These are phyloP conservation scores for Fusarium irregulare DNA, from an alignment of 2,329 filamentous ascomycete species.

Conservation along the genomic window DNA sequence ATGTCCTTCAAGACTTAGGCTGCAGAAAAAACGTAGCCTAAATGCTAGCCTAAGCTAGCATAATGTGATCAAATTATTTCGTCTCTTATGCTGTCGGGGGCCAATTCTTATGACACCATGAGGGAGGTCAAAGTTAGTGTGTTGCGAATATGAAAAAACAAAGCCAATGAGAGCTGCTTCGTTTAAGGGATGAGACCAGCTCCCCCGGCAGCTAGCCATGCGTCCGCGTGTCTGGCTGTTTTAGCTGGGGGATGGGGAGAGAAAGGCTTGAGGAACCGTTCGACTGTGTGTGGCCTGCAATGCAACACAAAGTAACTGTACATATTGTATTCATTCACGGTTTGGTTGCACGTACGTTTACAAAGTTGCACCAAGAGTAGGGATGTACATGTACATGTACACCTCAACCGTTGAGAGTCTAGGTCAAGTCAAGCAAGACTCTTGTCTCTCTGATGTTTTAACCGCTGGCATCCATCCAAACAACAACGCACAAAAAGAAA, in stretches of 20 bases:
- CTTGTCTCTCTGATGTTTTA: conserved; percentile 11
- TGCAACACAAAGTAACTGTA: conserved; percentile 30
- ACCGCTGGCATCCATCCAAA: conserved; percentile 16
- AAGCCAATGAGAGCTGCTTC: conserved; percentile 20
- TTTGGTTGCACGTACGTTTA: neutral
- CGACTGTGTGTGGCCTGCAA: conserved; percentile 25
- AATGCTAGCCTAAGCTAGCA: too few relatives aligned
- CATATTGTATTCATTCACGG: conserved; percentile 6
- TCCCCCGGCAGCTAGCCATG: conserved; percentile 33
- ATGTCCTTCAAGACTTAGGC: too few relatives aligned
- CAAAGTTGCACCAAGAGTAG: neutral
- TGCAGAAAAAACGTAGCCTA: too few relatives aligned
- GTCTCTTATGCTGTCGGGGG: too few relatives aligned
- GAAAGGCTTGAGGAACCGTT: conserved; percentile 26
- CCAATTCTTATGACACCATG: too few relatives aligned
- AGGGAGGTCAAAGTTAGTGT: neutral
- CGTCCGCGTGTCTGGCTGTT: conserved; percentile 32
- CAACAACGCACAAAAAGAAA: conserved; percentile 2
- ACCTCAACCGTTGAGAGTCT: neutral
- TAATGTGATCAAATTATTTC: too few relatives aligned
- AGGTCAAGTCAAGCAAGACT: neutral
- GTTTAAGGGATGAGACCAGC: conserved; percentile 15
- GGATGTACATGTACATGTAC: neutral
- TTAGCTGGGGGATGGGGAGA: conserved; percentile 5
- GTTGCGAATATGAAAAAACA: neutral